Conservation (phyloP, 2,329 filamentous ascomycete genomes). For the Myriosclerotinia curreyana region DNA sequence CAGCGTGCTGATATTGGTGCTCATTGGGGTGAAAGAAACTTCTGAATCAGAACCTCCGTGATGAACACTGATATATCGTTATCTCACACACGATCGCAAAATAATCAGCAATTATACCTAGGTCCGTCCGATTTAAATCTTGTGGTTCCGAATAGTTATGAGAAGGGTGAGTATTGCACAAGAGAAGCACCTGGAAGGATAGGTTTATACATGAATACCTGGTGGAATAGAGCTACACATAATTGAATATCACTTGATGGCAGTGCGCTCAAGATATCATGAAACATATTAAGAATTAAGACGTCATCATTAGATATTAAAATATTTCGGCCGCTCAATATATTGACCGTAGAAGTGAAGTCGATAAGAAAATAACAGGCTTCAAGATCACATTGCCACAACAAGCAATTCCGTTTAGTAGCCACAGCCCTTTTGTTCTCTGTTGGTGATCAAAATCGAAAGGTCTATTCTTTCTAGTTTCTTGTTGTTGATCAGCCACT, state of each 20-base stretch:
- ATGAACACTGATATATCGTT: background rate
- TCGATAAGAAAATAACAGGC: background rate
- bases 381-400: background rate
- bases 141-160: background rate
- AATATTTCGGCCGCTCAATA: background rate
- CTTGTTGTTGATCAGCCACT: background rate
- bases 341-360: background rate
- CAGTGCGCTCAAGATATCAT: too few relatives aligned
- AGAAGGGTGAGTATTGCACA: background rate
- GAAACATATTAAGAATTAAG: rapidly evolving
- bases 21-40: background rate
- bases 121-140: too few relatives aligned
- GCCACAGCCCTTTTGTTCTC: slow-evolving; percentile 5
- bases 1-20: background rate
- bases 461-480: slow-evolving; percentile 8
- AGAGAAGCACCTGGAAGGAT: background rate
- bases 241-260: background rate
- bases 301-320: background rate
- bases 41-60: background rate
- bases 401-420: background rate
- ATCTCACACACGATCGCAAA: background rate
- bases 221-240: background rate
- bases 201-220: background rate
- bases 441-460: slow-evolving; percentile 10
- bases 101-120: background rate